Percentiles rank a stretch among this genome's conserved stretches.
Conservation (phyloP, 345 rosid genomes). For the Abelmoschus esculentus region DNA sequence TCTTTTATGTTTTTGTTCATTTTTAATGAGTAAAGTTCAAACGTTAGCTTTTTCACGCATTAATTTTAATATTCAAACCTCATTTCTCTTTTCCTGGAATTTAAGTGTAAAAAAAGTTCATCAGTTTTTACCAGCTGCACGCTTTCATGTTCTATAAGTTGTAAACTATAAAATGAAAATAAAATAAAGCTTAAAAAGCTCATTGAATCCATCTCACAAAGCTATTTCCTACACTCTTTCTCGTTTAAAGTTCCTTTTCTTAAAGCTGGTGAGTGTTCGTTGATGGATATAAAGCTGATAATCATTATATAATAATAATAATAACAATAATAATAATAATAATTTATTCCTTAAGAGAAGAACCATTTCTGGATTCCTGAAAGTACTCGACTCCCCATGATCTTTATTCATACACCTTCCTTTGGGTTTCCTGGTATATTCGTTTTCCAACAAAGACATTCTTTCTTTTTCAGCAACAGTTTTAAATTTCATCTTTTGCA, state of each 20-base stretch:
- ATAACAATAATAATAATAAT: neutral
- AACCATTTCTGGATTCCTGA: conserved; percentile 3
- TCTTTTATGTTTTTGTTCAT: conserved; percentile 4
- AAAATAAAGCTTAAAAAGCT: neutral
- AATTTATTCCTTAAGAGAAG: neutral
- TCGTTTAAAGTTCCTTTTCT: conserved; percentile 19
- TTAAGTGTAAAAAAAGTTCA: conserved; percentile 2
- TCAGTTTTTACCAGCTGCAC: conserved; percentile 16
- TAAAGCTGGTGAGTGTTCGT: conserved; percentile 21
- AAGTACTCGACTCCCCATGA: conserved; percentile 12
- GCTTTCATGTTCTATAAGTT: conserved; percentile 17
- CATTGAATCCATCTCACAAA: conserved; percentile 12
- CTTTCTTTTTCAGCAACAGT: conserved; percentile 7
- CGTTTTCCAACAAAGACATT: conserved; percentile 13
- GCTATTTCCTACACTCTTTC: conserved; percentile 10
- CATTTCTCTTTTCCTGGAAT: conserved; percentile 4
- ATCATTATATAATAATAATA: conserved; percentile 1
- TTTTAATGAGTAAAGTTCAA: neutral
- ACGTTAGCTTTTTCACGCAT: neutral
- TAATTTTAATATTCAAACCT: conserved; percentile 4
- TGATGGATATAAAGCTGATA: conserved; percentile 16
- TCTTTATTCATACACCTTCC: neutral
- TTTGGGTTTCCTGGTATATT: conserved; percentile 3
- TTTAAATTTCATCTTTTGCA: neutral
- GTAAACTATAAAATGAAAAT: neutral